phyloP scores from a whole-genome alignment of 345 rosid species.

The Sonneratia caseolaris region DNA sequence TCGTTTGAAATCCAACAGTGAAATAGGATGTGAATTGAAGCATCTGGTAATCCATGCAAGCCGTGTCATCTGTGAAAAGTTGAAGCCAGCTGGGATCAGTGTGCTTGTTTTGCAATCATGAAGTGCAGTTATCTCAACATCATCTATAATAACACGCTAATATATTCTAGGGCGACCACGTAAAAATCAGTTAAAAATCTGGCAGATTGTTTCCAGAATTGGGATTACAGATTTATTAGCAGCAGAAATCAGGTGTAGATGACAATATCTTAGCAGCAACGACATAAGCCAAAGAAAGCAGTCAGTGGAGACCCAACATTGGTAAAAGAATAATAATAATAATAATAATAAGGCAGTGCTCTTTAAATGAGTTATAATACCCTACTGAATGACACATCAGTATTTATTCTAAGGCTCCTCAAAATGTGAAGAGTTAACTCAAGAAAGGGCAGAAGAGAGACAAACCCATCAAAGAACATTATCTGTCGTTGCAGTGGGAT shows the following conservation, averaged over 20 bases:
- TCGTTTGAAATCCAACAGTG: not conserved
- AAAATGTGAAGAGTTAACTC: not conserved
- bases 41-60: not conserved
- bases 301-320: not conserved
- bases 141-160: not conserved
- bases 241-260: not conserved
- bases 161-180: not conserved
- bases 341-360: not conserved
- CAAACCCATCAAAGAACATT: not conserved
- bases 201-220: not conserved
- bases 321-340: too few relatives aligned
- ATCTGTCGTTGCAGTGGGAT: slow-evolving; percentile 11
- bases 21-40: not conserved
- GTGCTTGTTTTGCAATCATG: not conserved
- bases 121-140: not conserved
- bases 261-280: not conserved
- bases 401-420: not conserved
- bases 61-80: not conserved
- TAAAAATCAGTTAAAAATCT: too few relatives aligned
- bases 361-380: not conserved
- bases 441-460: slow-evolving; percentile 1
- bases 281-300: not conserved
- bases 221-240: not conserved
- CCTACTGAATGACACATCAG: not conserved
- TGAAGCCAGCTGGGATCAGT: not conserved